Base-by-base conservation (phyloP, 192 early-diverging fungal genomes). In the Backusella sp. region DNA sequence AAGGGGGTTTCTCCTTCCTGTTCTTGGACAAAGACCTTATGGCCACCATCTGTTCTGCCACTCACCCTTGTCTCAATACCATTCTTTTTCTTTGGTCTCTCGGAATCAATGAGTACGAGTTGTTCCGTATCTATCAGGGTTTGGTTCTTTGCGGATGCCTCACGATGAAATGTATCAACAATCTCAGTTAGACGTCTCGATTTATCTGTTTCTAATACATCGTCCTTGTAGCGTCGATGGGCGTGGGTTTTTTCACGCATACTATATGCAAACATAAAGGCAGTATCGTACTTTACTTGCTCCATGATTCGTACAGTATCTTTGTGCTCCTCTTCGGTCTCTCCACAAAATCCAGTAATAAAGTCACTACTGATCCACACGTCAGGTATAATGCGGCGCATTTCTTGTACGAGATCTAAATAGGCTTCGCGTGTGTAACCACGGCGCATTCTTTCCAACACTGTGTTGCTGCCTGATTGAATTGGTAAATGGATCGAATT, bases 261-360 rank as follows among this genome's bases (percentile, higher is more conserved):
- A 73, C 90, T 79, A 78, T 94, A 94, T 7, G 90, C 91, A 84
- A 94, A 94, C 92, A 94, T 94, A 67, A 90, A 94, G 0, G 92
- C 92, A 72, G 85, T 88, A 76, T 94, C 92, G 32, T 90, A 94
- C 39, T 87, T 86, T 1, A 94, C 91, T 6, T 82, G 71, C 35
- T 87, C 75, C 91, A 94, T 92, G 78, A 90, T 23, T 11, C 83
- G 83, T 70, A 92, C 87, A 0, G 92, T 94, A 70, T 92, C 91
- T 23, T 76, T 77, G 78, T 92, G 91, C 69, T 94, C 92, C 9
- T 79, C 79, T 62, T 94, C 91, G 7, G 91, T 94, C 76, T 94
- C 92, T 49, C 91, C 92, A 80, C 92, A 94, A 68, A 94, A 94
- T 2, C 92, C 92, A 49, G 88, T 88, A 73, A 94, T 94, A 62